Percentiles rank a stretch among this genome's conserved stretches.
Evolutionary conservation across 345 rosid genomes (phyloP).

Genomic region (Garcia nutans): DNA sequence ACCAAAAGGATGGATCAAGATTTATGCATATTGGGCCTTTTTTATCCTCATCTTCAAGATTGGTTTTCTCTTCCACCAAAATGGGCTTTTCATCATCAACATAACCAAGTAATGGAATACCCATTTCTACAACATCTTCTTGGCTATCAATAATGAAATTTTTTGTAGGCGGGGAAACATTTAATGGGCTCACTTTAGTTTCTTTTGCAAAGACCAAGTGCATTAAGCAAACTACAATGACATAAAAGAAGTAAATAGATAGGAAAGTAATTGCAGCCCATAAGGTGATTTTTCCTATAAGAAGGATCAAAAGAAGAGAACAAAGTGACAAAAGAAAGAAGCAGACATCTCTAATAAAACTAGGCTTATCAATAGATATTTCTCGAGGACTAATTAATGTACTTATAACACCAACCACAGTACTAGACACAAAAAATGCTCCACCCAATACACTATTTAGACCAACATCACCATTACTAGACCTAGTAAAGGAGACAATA

Average conservation of each 20-base stretch:
- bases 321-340: constrained; percentile 66
- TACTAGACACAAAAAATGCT: constrained; percentile 71
- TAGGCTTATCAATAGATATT: constrained; percentile 52
- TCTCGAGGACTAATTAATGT: constrained; percentile 34
- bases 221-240: constrained; percentile 54
- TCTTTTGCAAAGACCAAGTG: constrained; percentile 28
- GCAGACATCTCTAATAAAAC: constrained; percentile 68
- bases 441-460: constrained; percentile 81
- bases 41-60: constrained; percentile 13
- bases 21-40: constrained; percentile 16
- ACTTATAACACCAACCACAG: constrained; percentile 75
- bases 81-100: constrained; percentile 44
- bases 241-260: constrained; percentile 62
- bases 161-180: constrained; percentile 11
- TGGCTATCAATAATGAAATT: neutral
- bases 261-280: constrained; percentile 65
- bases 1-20: constrained; percentile 28
- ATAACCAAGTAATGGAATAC: constrained; percentile 53
- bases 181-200: constrained; percentile 11
- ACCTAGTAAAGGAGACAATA: constrained; percentile 70
- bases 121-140: constrained; percentile 31
- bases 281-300: constrained; percentile 49
- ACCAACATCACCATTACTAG: constrained; percentile 67
- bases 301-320: constrained; percentile 56
- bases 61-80: constrained; percentile 17